Conservation (phyloP, 139 green algal genomes). For the Marvania coccoides region DNA sequence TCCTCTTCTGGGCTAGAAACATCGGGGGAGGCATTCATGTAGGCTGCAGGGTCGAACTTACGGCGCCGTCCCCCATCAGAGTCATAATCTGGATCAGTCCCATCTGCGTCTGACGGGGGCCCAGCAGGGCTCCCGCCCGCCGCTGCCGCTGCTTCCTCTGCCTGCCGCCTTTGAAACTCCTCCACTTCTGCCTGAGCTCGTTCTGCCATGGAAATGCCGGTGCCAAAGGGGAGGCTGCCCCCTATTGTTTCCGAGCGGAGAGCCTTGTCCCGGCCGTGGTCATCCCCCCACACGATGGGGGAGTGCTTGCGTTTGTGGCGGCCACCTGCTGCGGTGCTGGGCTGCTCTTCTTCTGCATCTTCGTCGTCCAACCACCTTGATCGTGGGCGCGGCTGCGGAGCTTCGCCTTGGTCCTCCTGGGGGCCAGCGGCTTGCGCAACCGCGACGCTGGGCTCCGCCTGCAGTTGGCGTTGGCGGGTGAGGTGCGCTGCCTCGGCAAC, state of each 20-base stretch:
- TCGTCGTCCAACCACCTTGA: neutral
- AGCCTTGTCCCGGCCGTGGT: neutral
- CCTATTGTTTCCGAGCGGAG: neutral
- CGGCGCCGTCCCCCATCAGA: neutral
- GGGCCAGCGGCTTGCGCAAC: neutral
- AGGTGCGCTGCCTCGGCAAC: conserved; percentile 14
- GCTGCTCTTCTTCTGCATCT: neutral
- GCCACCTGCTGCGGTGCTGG: neutral
- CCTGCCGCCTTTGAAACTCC: conserved; percentile 10
- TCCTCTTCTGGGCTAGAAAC: conserved; percentile 27
- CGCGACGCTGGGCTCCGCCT: neutral
- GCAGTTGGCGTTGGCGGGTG: neutral
- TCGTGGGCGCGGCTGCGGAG: neutral
- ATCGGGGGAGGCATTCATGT: conserved; percentile 43
- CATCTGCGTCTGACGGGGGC: neutral
- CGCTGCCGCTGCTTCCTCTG: neutral
- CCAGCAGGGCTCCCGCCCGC: no score
- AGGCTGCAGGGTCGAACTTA: neutral
- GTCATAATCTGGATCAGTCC: neutral
- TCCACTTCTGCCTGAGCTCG: conserved; percentile 17
- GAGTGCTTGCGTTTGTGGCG: conserved; percentile 15
- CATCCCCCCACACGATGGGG: conserved; percentile 20
- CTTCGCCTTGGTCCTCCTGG: conserved; percentile 2
- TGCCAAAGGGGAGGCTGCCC: neutral
- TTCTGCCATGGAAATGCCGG: neutral